Base-by-base conservation (phyloP, 495 filamentous ascomycete species). In the Hypoxylon rickii region DNA sequence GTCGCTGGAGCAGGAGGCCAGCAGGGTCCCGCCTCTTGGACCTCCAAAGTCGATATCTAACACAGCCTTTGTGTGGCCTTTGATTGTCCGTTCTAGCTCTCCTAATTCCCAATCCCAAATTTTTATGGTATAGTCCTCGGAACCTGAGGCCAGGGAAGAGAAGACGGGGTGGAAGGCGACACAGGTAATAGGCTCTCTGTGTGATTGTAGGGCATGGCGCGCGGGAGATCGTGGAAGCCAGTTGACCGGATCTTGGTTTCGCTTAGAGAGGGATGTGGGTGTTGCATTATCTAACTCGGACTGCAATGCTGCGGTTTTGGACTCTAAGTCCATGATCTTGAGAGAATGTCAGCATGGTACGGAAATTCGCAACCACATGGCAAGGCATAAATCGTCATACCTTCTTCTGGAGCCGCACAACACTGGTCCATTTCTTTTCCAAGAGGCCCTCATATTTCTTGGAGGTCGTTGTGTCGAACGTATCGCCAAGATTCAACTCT, bases 31-130 rank as follows among this genome's bases (percentile, higher is more conserved):
- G 32, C 89, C 90, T 58, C 89, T 81, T 1, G 90, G 92, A 0
- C 93, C 94, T 12, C 94, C 93, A 72, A 88, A 97, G 62, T 97
- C 94, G 40, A 96, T 83, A 66, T 94, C 92, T 12, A 94, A 66
- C 2, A 97, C 92, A 5, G 88, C 83, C 65, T 90, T 95, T 2
- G 90, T 96, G 67, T 98, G 94, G 1, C 92, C 92, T 64, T 97
- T 97, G 34, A 97, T 79, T 0, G 94, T 97, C 20, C 87, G 73
- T 66, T 97, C 93, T 7, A 96, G 79, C 68, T 97, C 93, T 16
- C 94, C 94, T 13, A 96, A 75, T 61, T 98, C 94, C 90, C 91
- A 97, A 65, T 97, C 94, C 94, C 94, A 98, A 43, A 98, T 91
- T 68, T 98, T 98, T 67, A 91, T 90, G 7, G 85, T 89, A 38